Percentiles rank a stretch among this genome's conserved stretches.
Evolutionary conservation across 441 rosid genomes (phyloP).

Genomic region (Hura crepitans): DNA sequence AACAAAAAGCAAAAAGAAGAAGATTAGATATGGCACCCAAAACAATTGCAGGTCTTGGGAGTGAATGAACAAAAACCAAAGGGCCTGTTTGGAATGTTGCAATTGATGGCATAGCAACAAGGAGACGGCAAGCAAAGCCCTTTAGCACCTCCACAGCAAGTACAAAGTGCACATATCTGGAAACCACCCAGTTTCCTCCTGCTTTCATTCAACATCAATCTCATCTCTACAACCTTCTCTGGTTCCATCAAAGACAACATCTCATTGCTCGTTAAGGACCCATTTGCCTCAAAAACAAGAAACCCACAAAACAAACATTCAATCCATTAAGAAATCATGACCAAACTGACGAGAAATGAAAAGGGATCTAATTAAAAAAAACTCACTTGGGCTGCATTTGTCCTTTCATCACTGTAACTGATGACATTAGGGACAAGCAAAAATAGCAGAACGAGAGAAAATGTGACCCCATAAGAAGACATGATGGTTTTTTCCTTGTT

Average conservation of each 20-base stretch:
- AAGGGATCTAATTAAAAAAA: slow-evolving; percentile 33
- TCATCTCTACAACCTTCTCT: slow-evolving; percentile 53
- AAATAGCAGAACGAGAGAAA: slow-evolving; percentile 24
- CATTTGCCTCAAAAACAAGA: slow-evolving; percentile 49
- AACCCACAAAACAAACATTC: slow-evolving; percentile 19
- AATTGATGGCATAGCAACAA: slow-evolving; percentile 94
- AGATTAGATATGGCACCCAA: slow-evolving; percentile 72
- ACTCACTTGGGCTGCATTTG: slow-evolving; percentile 32
- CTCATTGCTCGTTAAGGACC: slow-evolving; percentile 30
- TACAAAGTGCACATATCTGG: slow-evolving; percentile 88
- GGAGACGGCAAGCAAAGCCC: slow-evolving; percentile 82
- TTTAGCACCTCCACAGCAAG: slow-evolving; percentile 91
- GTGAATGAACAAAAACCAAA: slow-evolving; percentile 96
- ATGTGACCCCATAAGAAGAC: slow-evolving; percentile 31
- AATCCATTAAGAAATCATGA: slow-evolving; percentile 19
- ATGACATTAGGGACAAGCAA: slow-evolving; percentile 16
- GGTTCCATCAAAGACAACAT: slow-evolving; percentile 48
- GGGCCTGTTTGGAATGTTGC: slow-evolving; percentile 96
- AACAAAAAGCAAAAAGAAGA: slow-evolving; percentile 10
- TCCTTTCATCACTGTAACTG: slow-evolving; percentile 25
- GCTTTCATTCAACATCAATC: slow-evolving; percentile 65
- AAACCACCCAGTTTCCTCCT: slow-evolving; percentile 77
- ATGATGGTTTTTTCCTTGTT: slow-evolving; percentile 19
- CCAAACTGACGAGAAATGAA: slow-evolving; percentile 11
- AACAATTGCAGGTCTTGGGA: slow-evolving; percentile 94